Evolutionary conservation across 805 yeast genomes (phyloP).

Genomic region (Saccharomyces jurei): DNA sequence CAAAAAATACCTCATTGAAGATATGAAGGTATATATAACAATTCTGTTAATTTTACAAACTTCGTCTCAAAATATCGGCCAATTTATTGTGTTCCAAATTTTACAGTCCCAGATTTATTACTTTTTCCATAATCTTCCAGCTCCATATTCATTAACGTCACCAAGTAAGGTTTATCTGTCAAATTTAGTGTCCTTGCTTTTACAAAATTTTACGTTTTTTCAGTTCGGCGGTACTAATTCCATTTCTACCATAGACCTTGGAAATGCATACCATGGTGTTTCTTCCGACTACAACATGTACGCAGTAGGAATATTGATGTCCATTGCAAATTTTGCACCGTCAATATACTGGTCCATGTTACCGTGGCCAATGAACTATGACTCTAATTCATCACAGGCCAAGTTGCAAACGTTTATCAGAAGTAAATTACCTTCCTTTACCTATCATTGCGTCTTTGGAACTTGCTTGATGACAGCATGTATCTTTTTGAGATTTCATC

Average conservation of each 20-base stretch:
- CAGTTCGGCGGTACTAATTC: constrained; percentile 89
- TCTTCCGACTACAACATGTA: constrained; percentile 53
- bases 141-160: not conserved
- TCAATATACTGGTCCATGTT: constrained; percentile 70
- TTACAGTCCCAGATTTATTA: constrained; percentile 5
- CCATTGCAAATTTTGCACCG: constrained; percentile 76
- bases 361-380: constrained; percentile 17
- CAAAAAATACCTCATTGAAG: constrained; percentile 5
- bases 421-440: constrained; percentile 26
- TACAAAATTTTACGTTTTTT: constrained; percentile 76
- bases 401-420: constrained; percentile 14
- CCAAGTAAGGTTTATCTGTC: constrained; percentile 2
- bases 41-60: constrained; percentile 44
- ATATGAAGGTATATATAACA: constrained; percentile 24
- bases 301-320: constrained; percentile 70
- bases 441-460: constrained; percentile 55
- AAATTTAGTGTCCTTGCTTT: constrained; percentile 31
- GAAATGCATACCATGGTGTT: constrained; percentile 89
- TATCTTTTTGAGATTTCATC: constrained; percentile 64
- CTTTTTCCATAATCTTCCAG: not conserved
- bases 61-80: constrained; percentile 40
- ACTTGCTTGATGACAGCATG: constrained; percentile 61
- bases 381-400: constrained; percentile 8
- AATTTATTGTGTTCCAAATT: constrained; percentile 36
- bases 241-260: constrained; percentile 79